Percentiles rank a stretch among this genome's conserved stretches.
These are phyloP conservation scores for Carex arenaria DNA, from an alignment of 202 grass and related monocot genomes.

Conservation along the genomic window DNA sequence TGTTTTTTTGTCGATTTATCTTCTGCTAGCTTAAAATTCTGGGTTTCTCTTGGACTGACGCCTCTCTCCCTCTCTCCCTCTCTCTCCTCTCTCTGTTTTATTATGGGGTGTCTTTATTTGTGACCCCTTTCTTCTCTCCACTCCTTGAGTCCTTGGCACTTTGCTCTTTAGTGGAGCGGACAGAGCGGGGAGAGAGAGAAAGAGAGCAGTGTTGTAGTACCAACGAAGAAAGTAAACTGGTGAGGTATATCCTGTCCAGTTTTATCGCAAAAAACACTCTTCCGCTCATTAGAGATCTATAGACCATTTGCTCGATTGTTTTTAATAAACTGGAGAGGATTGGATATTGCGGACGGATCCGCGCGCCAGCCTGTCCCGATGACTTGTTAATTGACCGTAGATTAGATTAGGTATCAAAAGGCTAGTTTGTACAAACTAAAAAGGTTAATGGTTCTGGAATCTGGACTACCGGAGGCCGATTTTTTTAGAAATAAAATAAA, in stretches of 20 bases:
- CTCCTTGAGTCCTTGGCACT: constrained; percentile 5
- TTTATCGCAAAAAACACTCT: not conserved
- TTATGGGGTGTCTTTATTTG: not conserved
- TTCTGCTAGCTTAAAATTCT: constrained; percentile 18
- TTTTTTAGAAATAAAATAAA: too few relatives aligned
- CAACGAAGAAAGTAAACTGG: not conserved
- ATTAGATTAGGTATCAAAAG: constrained; percentile 9
- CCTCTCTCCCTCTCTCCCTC: not conserved
- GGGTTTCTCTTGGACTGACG: constrained; percentile 16
- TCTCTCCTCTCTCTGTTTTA: constrained; percentile 7
- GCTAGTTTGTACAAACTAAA: not conserved
- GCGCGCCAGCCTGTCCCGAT: not conserved
- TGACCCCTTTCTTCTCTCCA: not conserved
- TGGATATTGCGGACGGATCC: not conserved
- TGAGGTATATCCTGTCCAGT: not conserved
- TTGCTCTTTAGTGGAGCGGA: constrained; percentile 20
- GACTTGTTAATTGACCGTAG: not conserved
- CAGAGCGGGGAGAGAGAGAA: not conserved
- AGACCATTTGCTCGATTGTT: not conserved
- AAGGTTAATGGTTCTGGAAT: not conserved
- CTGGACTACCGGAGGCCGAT: too few relatives aligned
- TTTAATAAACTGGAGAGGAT: not conserved
- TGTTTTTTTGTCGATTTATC: constrained; percentile 11
- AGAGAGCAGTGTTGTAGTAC: not conserved
- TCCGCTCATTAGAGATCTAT: not conserved